phyloP scores from a whole-genome alignment of 495 filamentous ascomycete genomes.

The Penicillium riverlandense region DNA sequence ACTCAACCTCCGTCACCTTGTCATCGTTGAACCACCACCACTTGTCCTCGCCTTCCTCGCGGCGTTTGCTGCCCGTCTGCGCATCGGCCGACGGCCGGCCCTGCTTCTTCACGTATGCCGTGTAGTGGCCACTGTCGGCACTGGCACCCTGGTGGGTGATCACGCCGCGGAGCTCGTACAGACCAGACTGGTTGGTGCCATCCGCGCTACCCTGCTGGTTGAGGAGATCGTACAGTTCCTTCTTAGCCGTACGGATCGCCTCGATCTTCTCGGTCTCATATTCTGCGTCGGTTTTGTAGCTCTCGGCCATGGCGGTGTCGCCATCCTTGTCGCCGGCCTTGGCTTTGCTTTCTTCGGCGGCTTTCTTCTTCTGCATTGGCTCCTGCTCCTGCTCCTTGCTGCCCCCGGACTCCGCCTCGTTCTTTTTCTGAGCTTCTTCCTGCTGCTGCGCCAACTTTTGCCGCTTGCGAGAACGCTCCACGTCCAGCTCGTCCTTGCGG shows the following conservation, averaged over 20 bases:
- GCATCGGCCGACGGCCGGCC: constrained; percentile 48
- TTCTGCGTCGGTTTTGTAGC: constrained; percentile 87
- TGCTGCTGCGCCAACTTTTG: constrained; percentile 68
- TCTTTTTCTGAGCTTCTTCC: constrained; percentile 43
- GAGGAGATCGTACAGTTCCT: constrained; percentile 69
- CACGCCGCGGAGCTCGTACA: constrained; percentile 90
- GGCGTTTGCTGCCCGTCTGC: constrained; percentile 56
- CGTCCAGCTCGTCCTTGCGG: constrained; percentile 87
- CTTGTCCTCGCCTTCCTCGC: constrained; percentile 70
- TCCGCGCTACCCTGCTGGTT: constrained; percentile 62
- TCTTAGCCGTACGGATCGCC: constrained; percentile 67
- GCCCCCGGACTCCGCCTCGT: constrained; percentile 26
- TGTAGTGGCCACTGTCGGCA: constrained; percentile 97
- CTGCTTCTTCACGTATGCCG: constrained; percentile 92
- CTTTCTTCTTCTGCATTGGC: constrained; percentile 46
- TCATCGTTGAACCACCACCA: constrained; percentile 99
- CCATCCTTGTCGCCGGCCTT: constrained; percentile 51
- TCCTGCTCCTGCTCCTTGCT: constrained; percentile 14
- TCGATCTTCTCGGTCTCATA: constrained; percentile 77
- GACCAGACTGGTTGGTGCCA: constrained; percentile 81
- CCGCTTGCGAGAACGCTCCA: constrained; percentile 79
- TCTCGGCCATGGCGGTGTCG: constrained; percentile 66
- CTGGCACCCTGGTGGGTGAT: constrained; percentile 97
- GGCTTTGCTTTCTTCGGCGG: constrained; percentile 44
- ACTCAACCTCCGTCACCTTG: constrained; percentile 86